phyloP scores from a whole-genome alignment of 2,329 filamentous ascomycete species.

The Cladorrhinum sp. region DNA sequence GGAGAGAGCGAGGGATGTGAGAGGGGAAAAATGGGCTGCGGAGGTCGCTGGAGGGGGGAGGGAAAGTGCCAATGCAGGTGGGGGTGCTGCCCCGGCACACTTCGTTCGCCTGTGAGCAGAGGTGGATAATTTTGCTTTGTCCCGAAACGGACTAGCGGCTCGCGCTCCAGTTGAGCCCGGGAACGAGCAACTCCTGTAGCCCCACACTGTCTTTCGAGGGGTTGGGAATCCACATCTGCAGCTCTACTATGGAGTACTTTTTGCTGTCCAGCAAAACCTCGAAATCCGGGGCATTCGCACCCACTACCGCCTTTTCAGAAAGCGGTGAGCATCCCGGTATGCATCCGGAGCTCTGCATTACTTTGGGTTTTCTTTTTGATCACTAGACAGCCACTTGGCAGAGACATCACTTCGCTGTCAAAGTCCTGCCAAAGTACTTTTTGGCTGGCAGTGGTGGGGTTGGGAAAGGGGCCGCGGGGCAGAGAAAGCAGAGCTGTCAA shows the following conservation, averaged over 20 bases:
- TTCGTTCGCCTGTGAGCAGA: slow-evolving; percentile 17
- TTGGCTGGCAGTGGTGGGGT: slow-evolving; percentile 15
- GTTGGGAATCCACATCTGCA: slow-evolving; percentile 21
- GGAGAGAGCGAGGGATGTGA: slow-evolving; percentile 25
- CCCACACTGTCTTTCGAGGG: slow-evolving; percentile 19
- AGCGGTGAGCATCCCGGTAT: slow-evolving; percentile 17
- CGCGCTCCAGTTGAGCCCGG: slow-evolving; percentile 19
- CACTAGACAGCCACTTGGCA: not conserved
- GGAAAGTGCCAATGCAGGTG: slow-evolving; percentile 25
- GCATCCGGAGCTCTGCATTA: not conserved
- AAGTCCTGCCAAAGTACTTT: slow-evolving; percentile 12
- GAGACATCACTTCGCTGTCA: slow-evolving; percentile 7
- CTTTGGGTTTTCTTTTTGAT: not conserved
- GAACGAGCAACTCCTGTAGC: slow-evolving; percentile 18
- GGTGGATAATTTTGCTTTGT: slow-evolving; percentile 27
- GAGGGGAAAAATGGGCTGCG: slow-evolving; percentile 29
- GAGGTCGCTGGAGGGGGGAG: slow-evolving; percentile 21
- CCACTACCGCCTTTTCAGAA: slow-evolving; percentile 5
- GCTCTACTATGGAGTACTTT: slow-evolving; percentile 9
- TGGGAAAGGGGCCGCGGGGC: slow-evolving; percentile 20
- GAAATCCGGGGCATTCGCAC: slow-evolving; percentile 3
- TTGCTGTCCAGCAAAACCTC: slow-evolving; percentile 4
- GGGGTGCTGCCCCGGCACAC: slow-evolving; percentile 19
- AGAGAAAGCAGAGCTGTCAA: slow-evolving; percentile 7
- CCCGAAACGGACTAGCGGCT: slow-evolving; percentile 21